A percentile compares a stretch with the other conserved stretches of the same genome.
These are phyloP conservation scores for Leccinum pseudoinsigne DNA, from an alignment of 1,284 basidiomycete species.

Conservation along the genomic window DNA sequence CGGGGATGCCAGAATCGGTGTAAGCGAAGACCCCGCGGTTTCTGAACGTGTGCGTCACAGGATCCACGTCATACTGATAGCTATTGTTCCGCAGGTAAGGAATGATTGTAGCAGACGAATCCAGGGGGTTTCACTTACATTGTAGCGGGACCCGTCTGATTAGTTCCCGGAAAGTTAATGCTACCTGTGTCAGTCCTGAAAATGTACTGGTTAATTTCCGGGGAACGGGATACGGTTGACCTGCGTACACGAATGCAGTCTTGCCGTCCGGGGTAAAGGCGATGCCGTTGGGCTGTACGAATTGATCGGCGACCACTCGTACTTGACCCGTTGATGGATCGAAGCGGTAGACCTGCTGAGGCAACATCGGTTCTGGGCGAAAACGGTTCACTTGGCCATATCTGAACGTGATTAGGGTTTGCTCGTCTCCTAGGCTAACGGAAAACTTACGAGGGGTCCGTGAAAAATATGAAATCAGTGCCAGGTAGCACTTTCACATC, in stretches of 20 bases:
- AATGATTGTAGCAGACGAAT: not conserved
- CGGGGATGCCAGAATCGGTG: slow-evolving; percentile 64
- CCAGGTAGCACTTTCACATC: slow-evolving; percentile 75
- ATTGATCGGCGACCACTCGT: slow-evolving; percentile 69
- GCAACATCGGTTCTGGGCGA: slow-evolving; percentile 61
- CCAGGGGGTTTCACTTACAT: slow-evolving; percentile 46
- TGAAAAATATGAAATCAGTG: slow-evolving; percentile 63
- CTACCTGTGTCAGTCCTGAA: slow-evolving; percentile 56
- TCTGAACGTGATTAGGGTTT: slow-evolving; percentile 34
- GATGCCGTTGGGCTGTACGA: slow-evolving; percentile 64
- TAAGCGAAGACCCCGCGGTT: slow-evolving; percentile 77
- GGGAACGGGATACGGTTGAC: slow-evolving; percentile 8
- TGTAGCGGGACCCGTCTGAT: slow-evolving; percentile 65
- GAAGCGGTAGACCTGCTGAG: slow-evolving; percentile 74
- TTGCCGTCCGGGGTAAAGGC: slow-evolving; percentile 68
- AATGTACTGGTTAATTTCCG: not conserved
- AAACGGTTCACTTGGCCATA: slow-evolving; percentile 68
- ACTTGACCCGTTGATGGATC: slow-evolving; percentile 63
- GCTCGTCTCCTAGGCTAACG: too few species aligned
- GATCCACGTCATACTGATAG: slow-evolving; percentile 70
- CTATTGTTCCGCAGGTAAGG: slow-evolving; percentile 34
- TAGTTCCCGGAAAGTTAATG: slow-evolving; percentile 46
- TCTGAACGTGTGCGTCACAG: slow-evolving; percentile 51
- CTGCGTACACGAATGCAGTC: slow-evolving; percentile 63
- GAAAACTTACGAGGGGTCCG: slow-evolving; percentile 59